phyloP scores from a whole-genome alignment of 495 filamentous ascomycete species.

The Penicillium mononematosum region DNA sequence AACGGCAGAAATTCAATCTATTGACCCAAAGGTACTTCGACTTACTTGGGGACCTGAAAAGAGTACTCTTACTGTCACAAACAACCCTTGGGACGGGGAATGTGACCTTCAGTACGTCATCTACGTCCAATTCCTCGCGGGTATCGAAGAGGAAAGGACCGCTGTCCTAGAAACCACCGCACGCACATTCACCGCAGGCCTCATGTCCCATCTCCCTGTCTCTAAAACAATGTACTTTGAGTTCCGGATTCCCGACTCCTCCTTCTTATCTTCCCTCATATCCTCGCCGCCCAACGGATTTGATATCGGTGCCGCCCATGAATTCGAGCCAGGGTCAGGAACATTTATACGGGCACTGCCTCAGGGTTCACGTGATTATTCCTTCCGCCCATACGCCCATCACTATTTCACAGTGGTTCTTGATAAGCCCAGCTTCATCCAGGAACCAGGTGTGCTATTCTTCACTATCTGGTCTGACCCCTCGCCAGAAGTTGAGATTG shows the following conservation, averaged over 20 bases:
- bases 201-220: background rate
- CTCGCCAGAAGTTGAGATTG: too few species aligned
- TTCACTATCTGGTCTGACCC: background rate
- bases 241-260: background rate
- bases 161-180: background rate
- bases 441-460: background rate
- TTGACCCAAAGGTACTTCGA: background rate
- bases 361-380: background rate
- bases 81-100: background rate
- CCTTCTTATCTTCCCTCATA: background rate
- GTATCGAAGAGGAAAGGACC: background rate
- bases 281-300: background rate
- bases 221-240: background rate
- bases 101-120: background rate
- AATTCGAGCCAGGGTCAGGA: background rate
- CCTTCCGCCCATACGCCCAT: background rate
- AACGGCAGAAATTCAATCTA: background rate
- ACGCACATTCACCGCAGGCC: background rate
- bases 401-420: background rate
- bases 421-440: background rate
- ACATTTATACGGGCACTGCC: background rate
- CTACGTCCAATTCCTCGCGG: background rate
- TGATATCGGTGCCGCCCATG: background rate
- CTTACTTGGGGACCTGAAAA: background rate
- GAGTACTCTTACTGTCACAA: background rate